Evolutionary conservation across 164 flowering plant species (phyloP).

Genomic region (Echeveria elegans): DNA sequence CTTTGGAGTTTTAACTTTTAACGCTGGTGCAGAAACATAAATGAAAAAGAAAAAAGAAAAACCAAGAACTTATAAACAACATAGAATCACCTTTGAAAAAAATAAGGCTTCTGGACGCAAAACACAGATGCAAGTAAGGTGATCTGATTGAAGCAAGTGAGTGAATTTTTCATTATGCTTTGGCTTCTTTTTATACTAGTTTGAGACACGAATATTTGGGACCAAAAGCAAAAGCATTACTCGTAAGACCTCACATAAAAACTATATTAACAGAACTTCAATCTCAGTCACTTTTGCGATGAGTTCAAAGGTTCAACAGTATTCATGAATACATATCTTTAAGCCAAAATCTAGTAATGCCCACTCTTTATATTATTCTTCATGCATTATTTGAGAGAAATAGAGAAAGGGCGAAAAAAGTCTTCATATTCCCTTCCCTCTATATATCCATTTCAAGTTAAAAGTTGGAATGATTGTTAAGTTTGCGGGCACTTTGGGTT

Average conservation of each 20-base stretch:
- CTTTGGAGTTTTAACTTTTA: too few species aligned
- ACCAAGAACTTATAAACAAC: not conserved
- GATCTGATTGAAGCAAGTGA: not conserved
- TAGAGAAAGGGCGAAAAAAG: not conserved
- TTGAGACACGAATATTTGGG: not conserved
- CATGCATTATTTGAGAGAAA: slow-evolving; percentile 25
- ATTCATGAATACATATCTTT: not conserved
- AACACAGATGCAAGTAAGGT: not conserved
- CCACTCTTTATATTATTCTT: slow-evolving; percentile 28
- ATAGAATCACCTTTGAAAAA: not conserved
- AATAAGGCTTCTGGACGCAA: not conserved
- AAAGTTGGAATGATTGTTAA: not conserved
- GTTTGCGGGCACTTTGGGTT: not conserved
- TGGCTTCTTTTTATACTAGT: not conserved
- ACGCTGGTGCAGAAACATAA: not conserved
- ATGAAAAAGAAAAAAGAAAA: not conserved
- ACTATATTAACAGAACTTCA: not conserved
- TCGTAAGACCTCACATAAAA: not conserved
- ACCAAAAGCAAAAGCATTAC: slow-evolving; percentile 11
- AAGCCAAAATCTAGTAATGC: slow-evolving; percentile 7
- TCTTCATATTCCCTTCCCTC: slow-evolving; percentile 17
- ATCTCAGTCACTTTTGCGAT: not conserved
- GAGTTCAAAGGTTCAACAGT: slow-evolving; percentile 3
- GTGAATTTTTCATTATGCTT: not conserved
- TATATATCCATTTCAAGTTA: slow-evolving; percentile 14